Base-by-base conservation (phyloP, 2,329 filamentous ascomycete species). In the Elsinoe batatas region DNA sequence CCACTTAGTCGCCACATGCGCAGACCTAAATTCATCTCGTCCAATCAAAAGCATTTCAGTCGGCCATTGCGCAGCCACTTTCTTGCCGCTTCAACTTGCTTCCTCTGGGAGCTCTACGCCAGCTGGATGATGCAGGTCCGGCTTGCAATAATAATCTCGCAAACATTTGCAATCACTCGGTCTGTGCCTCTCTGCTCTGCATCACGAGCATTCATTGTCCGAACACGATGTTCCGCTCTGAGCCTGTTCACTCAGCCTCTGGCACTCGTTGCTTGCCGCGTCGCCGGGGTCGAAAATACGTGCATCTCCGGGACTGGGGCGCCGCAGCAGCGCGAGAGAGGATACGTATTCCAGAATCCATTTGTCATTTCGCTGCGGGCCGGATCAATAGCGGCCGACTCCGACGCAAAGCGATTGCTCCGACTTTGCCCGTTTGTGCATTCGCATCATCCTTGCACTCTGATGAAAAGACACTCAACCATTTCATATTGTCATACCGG, bases 311-410 rank as follows among this genome's bases (percentile, higher is more conserved):
- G 18, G 20, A 44, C 26, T 44, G 40, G 20, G 17, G 18, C n/a
- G 40, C 40, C 40, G 40, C 40, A 44, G 40, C 33, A 36, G 32
- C 26, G 15, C 18, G 47, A 49, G 26, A 15, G 10, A n/a, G 44
- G 30, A 49, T 20, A 49, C 44, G 44, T 49, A 49, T n/a, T 49
- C 44, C 42, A n/a, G 36, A 30, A 30, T 38, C 17, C 36, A 47
- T 47, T 47, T 47, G 43, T 47, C 43, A 47, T 20, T 33, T 17
- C 44, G 13, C 15, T 18, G 44, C 44, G 26, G 44, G 33, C 32
- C 44, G 44, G 44, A 15, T 12, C 44, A 35, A 35, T n/a, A 33
- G 15, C 44, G 44, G 44, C 44, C 44, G 44, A 35, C 40, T 49
- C 44, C 44, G 44, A 49, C 18, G n/a, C 12, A 20, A 17, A 18